Percentiles rank a stretch among this genome's conserved stretches.
Conservation (phyloP, 257 asterid species). For the Nicotiana obtusifolia region DNA sequence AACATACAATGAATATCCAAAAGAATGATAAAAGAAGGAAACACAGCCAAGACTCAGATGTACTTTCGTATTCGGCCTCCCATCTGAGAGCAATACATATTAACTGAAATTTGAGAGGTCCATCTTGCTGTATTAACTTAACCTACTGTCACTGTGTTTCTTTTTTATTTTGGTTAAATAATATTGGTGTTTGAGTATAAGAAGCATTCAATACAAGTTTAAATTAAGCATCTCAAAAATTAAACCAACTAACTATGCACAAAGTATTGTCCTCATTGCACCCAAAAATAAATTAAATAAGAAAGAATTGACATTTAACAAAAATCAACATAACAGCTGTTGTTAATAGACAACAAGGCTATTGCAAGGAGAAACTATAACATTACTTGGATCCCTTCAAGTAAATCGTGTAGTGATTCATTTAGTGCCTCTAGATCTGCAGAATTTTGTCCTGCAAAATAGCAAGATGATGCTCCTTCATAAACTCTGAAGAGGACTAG, state of each 20-base stretch:
- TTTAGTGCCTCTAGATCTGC: constrained; percentile 73
- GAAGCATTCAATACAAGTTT: neutral
- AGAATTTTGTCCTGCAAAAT: constrained; percentile 44
- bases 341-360: neutral
- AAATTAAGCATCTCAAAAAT: neutral
- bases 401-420: constrained; percentile 78
- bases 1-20: neutral
- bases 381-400: constrained; percentile 90
- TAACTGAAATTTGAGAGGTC: constrained; percentile 1
- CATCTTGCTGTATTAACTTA: neutral
- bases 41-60: neutral
- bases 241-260: neutral
- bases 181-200: neutral
- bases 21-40: neutral
- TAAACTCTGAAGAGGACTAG: constrained; percentile 16
- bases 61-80: neutral
- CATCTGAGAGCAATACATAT: neutral
- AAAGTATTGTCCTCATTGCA: neutral
- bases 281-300: neutral
- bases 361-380: constrained; percentile 3
- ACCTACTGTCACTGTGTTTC: neutral
- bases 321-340: neutral
- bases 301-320: neutral
- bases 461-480: constrained; percentile 6
- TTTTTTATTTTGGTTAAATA: neutral